Base-by-base conservation (phyloP, 1,284 basidiomycete genomes). In the Melampsora abietis-canadensis region DNA sequence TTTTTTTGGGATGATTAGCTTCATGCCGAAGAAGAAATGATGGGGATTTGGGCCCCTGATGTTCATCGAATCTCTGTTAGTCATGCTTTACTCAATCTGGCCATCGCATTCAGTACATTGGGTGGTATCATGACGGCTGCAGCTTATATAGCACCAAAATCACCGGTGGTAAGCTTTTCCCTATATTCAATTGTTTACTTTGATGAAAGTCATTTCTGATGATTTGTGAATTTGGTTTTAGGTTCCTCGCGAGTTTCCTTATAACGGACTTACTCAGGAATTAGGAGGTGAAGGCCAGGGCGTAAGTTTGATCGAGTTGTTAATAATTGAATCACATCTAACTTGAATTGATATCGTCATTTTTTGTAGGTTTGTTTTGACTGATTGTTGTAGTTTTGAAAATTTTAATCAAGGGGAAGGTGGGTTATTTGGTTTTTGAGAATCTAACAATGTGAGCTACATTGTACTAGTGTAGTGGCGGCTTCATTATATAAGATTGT, bases 21-120 rank as follows among this genome's bases (percentile, higher is more conserved):
- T 34, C 67, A 68, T 61, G 67, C 67, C n/a, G 67, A 68, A 61
- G 67, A 68, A 46, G 67, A 68, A 46, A 68, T 68, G 67, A 68
- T 68, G 51, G 67, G 67, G 0, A 68, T 68, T 7, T 68, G 67
- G 67, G 67, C 67, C 21, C 67, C 67, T 5, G 67, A 68, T 46
- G 67, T 68, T 15, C 67, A 68, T 61, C 30, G 57, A 5, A 68
- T 68, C 54, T 68, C 67, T 21, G 54, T 61, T 10, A 34, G 34
- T 14, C 40, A 27, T 30, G 67, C 67, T 31, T n/a, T 68, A 19
- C 27, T 47, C 4, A 59, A 68, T 30, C 8, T 68, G 37, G n/a
- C 67, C 2, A 57, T 68, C 12, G 67, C 67, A 4, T 68, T 68
- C 30, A 47, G 48, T n/a, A 34, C n/a, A 15, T 46, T 68, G 37